Base-by-base conservation (phyloP, 1,284 basidiomycete genomes). In the Irpex lacteus region DNA sequence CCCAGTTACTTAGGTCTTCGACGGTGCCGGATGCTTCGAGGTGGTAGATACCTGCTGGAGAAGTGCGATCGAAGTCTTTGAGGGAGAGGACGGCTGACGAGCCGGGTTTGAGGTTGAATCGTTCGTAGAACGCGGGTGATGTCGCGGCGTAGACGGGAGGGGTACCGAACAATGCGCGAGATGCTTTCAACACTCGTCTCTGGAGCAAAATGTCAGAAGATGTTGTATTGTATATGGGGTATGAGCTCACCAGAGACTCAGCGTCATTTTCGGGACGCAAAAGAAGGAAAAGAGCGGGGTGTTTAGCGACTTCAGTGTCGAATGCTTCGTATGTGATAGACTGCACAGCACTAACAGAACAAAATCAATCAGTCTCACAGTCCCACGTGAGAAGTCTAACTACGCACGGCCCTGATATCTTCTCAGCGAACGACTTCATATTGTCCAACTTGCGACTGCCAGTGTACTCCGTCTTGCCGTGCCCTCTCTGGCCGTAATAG, bases 241-340 rank as follows among this genome's bases (percentile, higher is more conserved):
- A 26, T 13, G 4, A 1, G 79, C 82, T 32, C 73, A 87, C 85
- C 11, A 85, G 65, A 37, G 83, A 69, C 1, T 70, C 67, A 0
- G 70, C 70, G 56, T 86, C 80, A 0, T 78, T 71, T 0, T 73
- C 69, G 15, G 85, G 80, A 69, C 93, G 86, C 5, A 96, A 76
- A 36, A 94, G 84, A 2, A 96, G 79, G 74, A 94, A 95, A 44
- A 94, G 75, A 13, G 91, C 90, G 0, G 86, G 76, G 44, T 91
- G 82, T 18, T 85, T 80, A 2, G 77, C 74, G 2, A 90, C 77
- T 6, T 83, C 77, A 0, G 72, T 70, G 1, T 84, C 79, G 8
- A 95, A 67, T 57, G 85, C 81, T n/a, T 81, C 79, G 13, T 85
- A 91, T 75, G 38, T 78, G 71, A 75, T 74, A 68, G 75, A 77